A percentile compares a stretch with the other conserved stretches of the same genome.
Conservation (phyloP, 2,329 filamentous ascomycete genomes). For the Beauveria brongniartii region DNA sequence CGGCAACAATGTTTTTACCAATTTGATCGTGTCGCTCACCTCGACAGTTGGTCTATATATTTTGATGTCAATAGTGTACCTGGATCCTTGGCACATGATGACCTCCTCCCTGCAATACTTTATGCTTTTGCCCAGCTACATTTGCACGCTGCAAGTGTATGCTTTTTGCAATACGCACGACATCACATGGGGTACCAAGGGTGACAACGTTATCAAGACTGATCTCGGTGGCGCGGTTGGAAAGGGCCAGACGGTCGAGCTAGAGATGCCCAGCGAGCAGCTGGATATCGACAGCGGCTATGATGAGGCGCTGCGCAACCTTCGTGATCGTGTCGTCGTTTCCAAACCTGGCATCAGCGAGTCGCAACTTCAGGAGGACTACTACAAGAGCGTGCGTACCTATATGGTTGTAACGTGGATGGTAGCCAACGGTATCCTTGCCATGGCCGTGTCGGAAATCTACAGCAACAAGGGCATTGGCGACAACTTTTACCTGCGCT, state of each 20-base stretch:
- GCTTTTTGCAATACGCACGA: slow-evolving; percentile 99
- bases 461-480: slow-evolving; percentile 66
- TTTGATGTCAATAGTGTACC: slow-evolving; percentile 89
- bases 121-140: slow-evolving; percentile 81
- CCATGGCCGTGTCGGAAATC: slow-evolving; percentile 85
- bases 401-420: slow-evolving; percentile 98
- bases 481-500: slow-evolving; percentile 82
- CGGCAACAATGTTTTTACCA: slow-evolving; percentile 87
- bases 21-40: slow-evolving; percentile 81
- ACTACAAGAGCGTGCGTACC: slow-evolving; percentile 93
- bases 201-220: slow-evolving; percentile 89
- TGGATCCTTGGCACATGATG: slow-evolving; percentile 99
- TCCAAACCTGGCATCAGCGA: slow-evolving; percentile 54
- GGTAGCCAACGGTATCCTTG: slow-evolving; percentile 81
- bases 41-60: slow-evolving; percentile 93
- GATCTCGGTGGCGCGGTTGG: slow-evolving; percentile 82
- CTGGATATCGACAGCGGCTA: slow-evolving; percentile 97
- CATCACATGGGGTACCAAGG: slow-evolving; percentile 97
- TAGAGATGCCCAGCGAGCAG: slow-evolving; percentile 97
- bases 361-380: slow-evolving; percentile 88
- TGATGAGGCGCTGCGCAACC: slow-evolving; percentile 91
- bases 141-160: slow-evolving; percentile 96
- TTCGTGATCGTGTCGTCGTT: slow-evolving; percentile 87
- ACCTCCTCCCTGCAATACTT: slow-evolving; percentile 90
- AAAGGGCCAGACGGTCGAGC: slow-evolving; percentile 73